Evolutionary conservation across 352 stramenopile species (phyloP), one percentile per base, ranked within the genome.

Genomic region (Phytophthora foliorum): DNA sequence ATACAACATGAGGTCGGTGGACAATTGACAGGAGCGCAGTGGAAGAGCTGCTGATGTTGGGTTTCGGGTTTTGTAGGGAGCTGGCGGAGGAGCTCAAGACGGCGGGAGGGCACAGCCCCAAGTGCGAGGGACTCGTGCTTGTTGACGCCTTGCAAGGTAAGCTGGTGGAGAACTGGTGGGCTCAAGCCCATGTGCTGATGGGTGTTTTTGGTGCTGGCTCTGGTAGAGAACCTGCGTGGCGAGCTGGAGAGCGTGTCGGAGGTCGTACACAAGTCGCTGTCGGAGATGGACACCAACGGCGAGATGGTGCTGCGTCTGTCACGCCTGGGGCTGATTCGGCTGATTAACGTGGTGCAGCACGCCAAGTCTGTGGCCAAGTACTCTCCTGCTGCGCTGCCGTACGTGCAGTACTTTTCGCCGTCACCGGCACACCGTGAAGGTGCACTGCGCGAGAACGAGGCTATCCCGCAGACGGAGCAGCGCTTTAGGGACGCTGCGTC

Each of bases 221-320:
- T 45, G 38, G 50, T 48, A 89, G 86, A 94, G 62, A 78, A 90
- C 36, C 44, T 94, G 31, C 82, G 80, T 3, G 32, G 41, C 1
- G 81, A 91, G 21, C 64, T 94, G 29, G 84, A 93, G 34, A 82
- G 72, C 44, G 75, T 94, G 16, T 88, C 87, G n/a, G 75, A 86
- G 16, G 62, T 66, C 0, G 83, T 92, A 24, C 74, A 77, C 16
- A 67, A 82, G 58, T 79, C 83, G 32, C 71, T 94, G 17, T 59
- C 64, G 11, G 69, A 69, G 25, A 91, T 92, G 77, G 84, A 93
- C 64, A 64, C 39, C 19, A 94, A 94, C 41, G 73, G 82, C 17
- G 74, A 81, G 45, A 89, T 72, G 27, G 81, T 94, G 42, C 60
- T 90, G 31, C 58, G 50, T 31, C 75, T 91, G 7, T 73, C 84